A percentile compares a stretch with the other conserved stretches of the same genome.
Conservation (phyloP, 2,329 filamentous ascomycete species). For the Neofusicoccum sp. region DNA sequence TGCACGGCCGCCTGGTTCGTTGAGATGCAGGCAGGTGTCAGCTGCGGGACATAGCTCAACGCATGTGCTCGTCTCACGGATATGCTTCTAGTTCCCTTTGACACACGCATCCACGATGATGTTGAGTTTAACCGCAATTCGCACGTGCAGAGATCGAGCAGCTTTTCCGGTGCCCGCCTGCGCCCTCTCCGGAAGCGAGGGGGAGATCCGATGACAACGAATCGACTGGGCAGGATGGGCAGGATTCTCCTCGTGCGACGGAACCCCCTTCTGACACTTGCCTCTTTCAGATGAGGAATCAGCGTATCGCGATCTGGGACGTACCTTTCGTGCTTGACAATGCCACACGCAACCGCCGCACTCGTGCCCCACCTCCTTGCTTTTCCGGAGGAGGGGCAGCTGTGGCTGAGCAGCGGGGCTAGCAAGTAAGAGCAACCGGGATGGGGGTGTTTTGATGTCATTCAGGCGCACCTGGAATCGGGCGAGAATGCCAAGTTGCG, state of each 20-base stretch:
- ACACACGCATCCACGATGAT: neutral
- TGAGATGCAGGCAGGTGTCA: conserved; percentile 7
- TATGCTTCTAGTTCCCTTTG: neutral
- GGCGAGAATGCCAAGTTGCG: neutral
- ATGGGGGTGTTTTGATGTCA: neutral
- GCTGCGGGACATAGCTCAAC: neutral
- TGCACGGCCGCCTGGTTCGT: neutral
- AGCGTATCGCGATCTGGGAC: no score
- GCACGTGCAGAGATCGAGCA: neutral
- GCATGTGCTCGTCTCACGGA: conserved; percentile 2
- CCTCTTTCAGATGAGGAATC: no score
- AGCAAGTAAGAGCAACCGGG: neutral
- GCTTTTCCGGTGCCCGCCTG: neutral
- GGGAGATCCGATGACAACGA: neutral
- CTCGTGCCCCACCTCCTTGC: neutral
- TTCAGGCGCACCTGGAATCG: conserved; percentile 8
- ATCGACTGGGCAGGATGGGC: neutral
- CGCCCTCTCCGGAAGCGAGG: neutral
- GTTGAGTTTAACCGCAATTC: neutral
- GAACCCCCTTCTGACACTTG: no score
- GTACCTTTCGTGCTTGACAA: neutral
- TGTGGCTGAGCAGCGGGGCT: conserved; percentile 3
- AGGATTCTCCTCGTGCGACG: neutral
- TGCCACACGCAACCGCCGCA: no score
- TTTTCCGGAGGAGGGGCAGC: neutral